A percentile compares a stretch with the other conserved stretches of the same genome.
phyloP scores from a whole-genome alignment of 139 green algal species.

The Pleodorina starrii region DNA sequence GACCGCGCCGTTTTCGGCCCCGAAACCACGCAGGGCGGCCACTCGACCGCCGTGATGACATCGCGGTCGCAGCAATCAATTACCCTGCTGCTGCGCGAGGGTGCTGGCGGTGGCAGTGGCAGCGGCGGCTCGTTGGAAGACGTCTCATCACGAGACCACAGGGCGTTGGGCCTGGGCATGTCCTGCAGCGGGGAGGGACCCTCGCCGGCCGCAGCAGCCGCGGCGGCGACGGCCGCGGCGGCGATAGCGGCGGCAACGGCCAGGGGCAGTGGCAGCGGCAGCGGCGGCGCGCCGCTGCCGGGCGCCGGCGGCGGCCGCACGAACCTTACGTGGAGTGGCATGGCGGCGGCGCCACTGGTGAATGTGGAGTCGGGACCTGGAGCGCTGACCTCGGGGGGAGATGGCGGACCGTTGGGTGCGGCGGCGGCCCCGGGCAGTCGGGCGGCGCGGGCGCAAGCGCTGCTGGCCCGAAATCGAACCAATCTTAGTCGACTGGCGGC shows the following conservation, averaged over 20 bases:
- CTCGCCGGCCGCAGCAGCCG: background rate
- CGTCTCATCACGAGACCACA: background rate
- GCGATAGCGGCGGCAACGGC: background rate
- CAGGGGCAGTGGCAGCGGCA: background rate
- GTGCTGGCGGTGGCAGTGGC: background rate
- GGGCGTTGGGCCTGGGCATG: background rate
- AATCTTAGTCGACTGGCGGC: conserved; percentile 14
- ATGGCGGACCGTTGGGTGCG: background rate
- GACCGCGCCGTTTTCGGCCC: background rate
- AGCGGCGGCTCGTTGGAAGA: background rate
- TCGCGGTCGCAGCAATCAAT: background rate
- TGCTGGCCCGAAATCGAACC: conserved; percentile 5
- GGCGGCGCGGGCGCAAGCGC: conserved; percentile 5
- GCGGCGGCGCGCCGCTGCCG: background rate
- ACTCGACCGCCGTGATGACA: background rate
- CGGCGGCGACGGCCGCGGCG: background rate
- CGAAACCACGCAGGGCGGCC: background rate
- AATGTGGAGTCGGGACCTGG: background rate
- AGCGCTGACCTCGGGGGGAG: background rate
- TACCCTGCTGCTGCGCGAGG: background rate
- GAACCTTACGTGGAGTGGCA: background rate
- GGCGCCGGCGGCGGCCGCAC: background rate
- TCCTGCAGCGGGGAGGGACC: background rate
- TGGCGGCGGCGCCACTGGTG: background rate
- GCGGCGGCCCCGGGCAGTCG: background rate